Conservation (phyloP, 805 yeast genomes). For the Candida rishiriensis region DNA sequence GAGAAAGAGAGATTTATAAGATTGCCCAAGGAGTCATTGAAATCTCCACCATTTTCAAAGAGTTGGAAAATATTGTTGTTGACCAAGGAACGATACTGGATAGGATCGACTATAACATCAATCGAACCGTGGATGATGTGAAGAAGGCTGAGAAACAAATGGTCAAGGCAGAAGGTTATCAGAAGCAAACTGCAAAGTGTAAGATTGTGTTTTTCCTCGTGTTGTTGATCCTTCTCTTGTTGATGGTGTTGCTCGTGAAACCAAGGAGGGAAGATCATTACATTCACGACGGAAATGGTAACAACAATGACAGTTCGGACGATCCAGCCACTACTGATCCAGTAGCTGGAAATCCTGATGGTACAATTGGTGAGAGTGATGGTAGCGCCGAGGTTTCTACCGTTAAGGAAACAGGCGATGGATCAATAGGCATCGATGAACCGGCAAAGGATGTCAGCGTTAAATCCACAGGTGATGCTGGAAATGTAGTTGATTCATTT, state of each 20-base stretch:
- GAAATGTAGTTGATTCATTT: too few relatives aligned
- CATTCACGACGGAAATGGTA: constrained; percentile 18
- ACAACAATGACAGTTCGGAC: constrained; percentile 1
- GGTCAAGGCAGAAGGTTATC: constrained; percentile 71
- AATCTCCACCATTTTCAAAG: constrained; percentile 88
- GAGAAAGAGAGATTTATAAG: constrained; percentile 87
- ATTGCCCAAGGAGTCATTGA: constrained; percentile 94
- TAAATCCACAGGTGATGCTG: too few relatives aligned
- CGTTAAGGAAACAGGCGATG: too few relatives aligned
- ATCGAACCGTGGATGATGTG: constrained; percentile 71
- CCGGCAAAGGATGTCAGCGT: too few relatives aligned
- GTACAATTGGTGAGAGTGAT: not conserved
- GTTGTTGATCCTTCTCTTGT: constrained; percentile 64
- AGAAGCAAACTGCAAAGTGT: constrained; percentile 86
- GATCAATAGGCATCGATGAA: too few relatives aligned
- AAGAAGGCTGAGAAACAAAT: constrained; percentile 76
- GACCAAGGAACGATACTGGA: constrained; percentile 95
- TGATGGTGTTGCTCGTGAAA: constrained; percentile 66
- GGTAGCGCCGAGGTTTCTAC: not conserved
- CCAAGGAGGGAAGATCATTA: constrained; percentile 38
- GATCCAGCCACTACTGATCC: constrained; percentile 6
- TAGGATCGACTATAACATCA: constrained; percentile 87
- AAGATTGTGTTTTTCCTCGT: constrained; percentile 73
- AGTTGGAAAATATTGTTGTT: constrained; percentile 84
- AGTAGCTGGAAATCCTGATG: not conserved